These are phyloP conservation scores for Podospora bellae-mahoneyi DNA, from an alignment of 495 filamentous ascomycete genomes.

Conservation along the genomic window DNA sequence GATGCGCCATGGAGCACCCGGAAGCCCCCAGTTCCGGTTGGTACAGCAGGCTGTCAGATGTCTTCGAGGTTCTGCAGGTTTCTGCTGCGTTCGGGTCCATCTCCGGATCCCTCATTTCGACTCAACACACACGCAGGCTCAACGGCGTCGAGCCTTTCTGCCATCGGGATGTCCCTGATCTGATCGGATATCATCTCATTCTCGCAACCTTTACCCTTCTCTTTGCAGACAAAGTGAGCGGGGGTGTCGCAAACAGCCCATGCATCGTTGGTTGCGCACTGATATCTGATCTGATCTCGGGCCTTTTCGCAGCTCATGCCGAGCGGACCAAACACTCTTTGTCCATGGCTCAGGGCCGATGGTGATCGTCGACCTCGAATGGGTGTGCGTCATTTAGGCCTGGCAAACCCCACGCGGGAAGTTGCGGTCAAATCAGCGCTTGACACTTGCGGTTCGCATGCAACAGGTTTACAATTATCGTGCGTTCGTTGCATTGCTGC, in stretches of 20 bases:
- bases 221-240: background rate
- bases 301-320: background rate
- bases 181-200: background rate
- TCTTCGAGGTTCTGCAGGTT: background rate
- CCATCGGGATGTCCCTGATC: background rate
- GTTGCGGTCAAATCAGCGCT: slow-evolving; percentile 18
- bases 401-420: background rate
- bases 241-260: background rate
- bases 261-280: background rate
- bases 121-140: background rate
- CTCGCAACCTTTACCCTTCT: background rate
- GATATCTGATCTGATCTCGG: background rate
- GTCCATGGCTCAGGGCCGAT: background rate
- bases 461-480: background rate
- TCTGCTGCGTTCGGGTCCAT: background rate
- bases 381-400: slow-evolving; percentile 6
- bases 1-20: background rate
- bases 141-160: background rate
- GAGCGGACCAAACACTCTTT: background rate
- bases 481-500: background rate
- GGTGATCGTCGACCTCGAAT: background rate
- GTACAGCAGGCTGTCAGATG: background rate
- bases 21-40: background rate
- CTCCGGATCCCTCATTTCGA: background rate
- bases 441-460: slow-evolving; percentile 11